Evolutionary conservation across 768 basidiomycete species (phyloP).

Genomic region (Omphalotus guepiniiformis): DNA sequence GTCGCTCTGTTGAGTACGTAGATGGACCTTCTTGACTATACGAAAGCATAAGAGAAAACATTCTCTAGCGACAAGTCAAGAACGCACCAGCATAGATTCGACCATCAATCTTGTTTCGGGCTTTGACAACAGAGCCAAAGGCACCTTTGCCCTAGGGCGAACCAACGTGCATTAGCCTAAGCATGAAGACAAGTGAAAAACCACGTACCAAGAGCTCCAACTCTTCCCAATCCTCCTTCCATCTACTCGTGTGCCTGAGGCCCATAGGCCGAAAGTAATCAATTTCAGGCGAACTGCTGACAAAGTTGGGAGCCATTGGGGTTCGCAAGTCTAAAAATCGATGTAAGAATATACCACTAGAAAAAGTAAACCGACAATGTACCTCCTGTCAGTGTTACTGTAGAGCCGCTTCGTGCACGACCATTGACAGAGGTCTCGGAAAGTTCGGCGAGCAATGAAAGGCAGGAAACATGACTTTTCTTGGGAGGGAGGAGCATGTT

Average conservation of each 20-base stretch:
- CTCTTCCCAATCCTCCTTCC: slow-evolving; percentile 94
- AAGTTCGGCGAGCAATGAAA: not conserved
- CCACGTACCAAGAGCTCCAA: slow-evolving; percentile 69
- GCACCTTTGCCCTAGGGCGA: slow-evolving; percentile 89
- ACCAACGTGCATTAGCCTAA: slow-evolving; percentile 1
- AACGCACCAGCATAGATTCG: slow-evolving; percentile 75
- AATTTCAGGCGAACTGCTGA: slow-evolving; percentile 52
- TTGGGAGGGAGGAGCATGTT: slow-evolving; percentile 60
- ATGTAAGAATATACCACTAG: not conserved
- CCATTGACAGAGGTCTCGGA: not conserved
- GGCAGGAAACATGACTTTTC: slow-evolving; percentile 44
- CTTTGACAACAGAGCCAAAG: slow-evolving; percentile 94
- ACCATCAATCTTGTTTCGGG: slow-evolving; percentile 81
- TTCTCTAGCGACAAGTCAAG: not conserved
- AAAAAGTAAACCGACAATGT: not conserved
- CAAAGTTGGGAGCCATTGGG: slow-evolving; percentile 38
- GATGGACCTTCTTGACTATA: slow-evolving; percentile 83
- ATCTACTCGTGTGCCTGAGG: slow-evolving; percentile 55
- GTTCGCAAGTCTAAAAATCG: slow-evolving; percentile 39
- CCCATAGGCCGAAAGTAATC: slow-evolving; percentile 52
- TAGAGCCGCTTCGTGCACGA: not conserved
- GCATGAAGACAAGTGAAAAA: not conserved
- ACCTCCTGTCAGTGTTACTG: slow-evolving; percentile 5
- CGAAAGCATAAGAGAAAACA: slow-evolving; percentile 5
- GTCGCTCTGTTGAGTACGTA: slow-evolving; percentile 69